Evolutionary conservation across 2,329 filamentous ascomycete genomes (phyloP).

Genomic region (Chaetothyriales sp.): DNA sequence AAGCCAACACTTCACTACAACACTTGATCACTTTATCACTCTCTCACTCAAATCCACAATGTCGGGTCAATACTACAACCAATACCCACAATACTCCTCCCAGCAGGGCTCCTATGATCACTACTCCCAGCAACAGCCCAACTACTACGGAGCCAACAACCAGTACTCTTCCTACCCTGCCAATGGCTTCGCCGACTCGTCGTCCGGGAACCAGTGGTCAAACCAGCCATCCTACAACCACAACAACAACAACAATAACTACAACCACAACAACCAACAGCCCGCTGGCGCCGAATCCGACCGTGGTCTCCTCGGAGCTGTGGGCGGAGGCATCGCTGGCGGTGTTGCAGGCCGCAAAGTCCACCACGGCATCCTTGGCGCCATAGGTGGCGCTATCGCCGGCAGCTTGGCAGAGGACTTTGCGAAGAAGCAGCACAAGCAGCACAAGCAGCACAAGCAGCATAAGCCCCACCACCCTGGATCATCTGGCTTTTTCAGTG

Average conservation of each 20-base stretch:
- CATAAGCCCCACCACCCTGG: slow-evolving; percentile 14
- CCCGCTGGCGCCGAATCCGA: slow-evolving; percentile 33
- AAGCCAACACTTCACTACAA: neutral
- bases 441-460: slow-evolving; percentile 21
- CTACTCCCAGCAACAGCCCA: neutral
- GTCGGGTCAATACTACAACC: slow-evolving; percentile 6
- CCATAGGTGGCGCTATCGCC: slow-evolving; percentile 43
- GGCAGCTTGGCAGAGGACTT: slow-evolving; percentile 44
- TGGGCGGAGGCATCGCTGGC: slow-evolving; percentile 45
- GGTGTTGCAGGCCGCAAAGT: slow-evolving; percentile 43
- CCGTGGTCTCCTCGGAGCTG: slow-evolving; percentile 42
- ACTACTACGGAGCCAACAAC: slow-evolving; percentile 3
- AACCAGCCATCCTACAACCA: slow-evolving; percentile 2
- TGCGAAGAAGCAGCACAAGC: slow-evolving; percentile 32
- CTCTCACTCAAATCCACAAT: slow-evolving; percentile 2
- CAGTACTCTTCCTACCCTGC: neutral
- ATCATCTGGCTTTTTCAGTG: neutral
- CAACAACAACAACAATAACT: slow-evolving; percentile 3
- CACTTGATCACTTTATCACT: neutral
- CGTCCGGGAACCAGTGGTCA: neutral
- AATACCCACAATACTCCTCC: slow-evolving; percentile 1
- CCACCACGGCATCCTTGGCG: slow-evolving; percentile 42
- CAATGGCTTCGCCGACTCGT: neutral
- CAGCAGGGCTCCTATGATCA: neutral
- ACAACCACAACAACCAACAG: slow-evolving; percentile 3